A percentile compares a stretch with the other conserved stretches of the same genome.
phyloP scores from a whole-genome alignment of 768 basidiomycete genomes.

The Psilocybe sp. region DNA sequence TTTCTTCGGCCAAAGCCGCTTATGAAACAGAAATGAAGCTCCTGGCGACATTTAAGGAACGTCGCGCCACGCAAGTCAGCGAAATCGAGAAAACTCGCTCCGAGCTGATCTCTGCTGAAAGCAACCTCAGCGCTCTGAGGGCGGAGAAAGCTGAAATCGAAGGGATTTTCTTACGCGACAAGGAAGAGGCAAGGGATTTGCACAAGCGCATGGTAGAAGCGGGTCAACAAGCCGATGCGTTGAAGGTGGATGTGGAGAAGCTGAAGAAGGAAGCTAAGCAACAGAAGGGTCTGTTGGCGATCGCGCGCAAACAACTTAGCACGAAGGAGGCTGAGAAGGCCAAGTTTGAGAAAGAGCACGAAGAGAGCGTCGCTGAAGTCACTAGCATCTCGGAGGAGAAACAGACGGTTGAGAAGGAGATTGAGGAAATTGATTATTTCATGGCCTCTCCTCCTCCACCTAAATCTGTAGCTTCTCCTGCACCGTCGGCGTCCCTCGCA shows the following conservation, averaged over 20 bases:
- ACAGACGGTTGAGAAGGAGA: slow-evolving; percentile 50
- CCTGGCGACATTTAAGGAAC: slow-evolving; percentile 64
- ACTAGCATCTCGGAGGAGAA: slow-evolving; percentile 51
- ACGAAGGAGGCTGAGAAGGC: slow-evolving; percentile 78
- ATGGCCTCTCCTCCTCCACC: slow-evolving; percentile 17
- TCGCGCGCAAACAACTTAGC: slow-evolving; percentile 90
- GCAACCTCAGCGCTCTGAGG: slow-evolving; percentile 83
- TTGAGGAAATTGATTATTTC: slow-evolving; percentile 24
- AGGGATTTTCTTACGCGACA: slow-evolving; percentile 82
- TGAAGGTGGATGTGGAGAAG: slow-evolving; percentile 82
- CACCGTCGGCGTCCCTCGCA: slow-evolving; percentile 46
- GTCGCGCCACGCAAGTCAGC: slow-evolving; percentile 60
- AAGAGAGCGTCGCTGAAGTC: slow-evolving; percentile 58
- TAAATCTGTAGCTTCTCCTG: slow-evolving; percentile 24
- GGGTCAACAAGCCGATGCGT: slow-evolving; percentile 63
- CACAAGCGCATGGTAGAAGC: slow-evolving; percentile 83
- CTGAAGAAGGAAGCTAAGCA: slow-evolving; percentile 91
- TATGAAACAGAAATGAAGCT: slow-evolving; percentile 83
- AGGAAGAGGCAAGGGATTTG: slow-evolving; percentile 88
- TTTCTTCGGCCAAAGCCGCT: slow-evolving; percentile 78
- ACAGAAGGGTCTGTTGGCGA: slow-evolving; percentile 92
- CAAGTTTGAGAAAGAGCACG: slow-evolving; percentile 69
- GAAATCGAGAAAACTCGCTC: slow-evolving; percentile 71
- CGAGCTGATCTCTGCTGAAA: slow-evolving; percentile 87
- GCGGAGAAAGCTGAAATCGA: slow-evolving; percentile 93